Conservation (phyloP, 495 filamentous ascomycete species). For the Neurospora tetrasperma region DNA sequence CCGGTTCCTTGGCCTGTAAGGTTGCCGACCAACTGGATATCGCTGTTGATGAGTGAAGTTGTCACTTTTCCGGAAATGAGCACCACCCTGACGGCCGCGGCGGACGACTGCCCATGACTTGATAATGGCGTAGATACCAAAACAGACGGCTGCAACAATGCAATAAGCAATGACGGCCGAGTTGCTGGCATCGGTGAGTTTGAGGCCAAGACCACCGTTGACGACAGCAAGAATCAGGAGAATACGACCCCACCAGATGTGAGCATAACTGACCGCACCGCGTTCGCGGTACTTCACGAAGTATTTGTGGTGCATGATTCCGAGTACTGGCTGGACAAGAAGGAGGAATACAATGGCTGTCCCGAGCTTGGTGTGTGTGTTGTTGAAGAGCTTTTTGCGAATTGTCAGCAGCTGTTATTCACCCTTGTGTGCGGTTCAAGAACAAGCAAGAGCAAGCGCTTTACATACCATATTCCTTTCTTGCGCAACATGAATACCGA, state of each 20-base stretch:
- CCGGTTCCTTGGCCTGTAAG: not conserved
- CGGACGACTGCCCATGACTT: slow-evolving; percentile 11
- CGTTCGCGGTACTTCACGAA: slow-evolving; percentile 39
- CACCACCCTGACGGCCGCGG: not conserved
- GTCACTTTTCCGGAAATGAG: not conserved
- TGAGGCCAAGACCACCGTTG: slow-evolving; percentile 60
- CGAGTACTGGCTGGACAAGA: slow-evolving; percentile 55
- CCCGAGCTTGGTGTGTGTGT: slow-evolving; percentile 43
- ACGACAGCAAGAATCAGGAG: slow-evolving; percentile 55
- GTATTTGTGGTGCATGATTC: slow-evolving; percentile 52
- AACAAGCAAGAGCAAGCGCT: not conserved
- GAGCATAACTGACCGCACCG: slow-evolving; percentile 44
- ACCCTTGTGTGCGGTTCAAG: not conserved
- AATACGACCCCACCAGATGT: slow-evolving; percentile 61
- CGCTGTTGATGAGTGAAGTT: not conserved
- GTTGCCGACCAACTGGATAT: not conserved
- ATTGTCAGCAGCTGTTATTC: slow-evolving; percentile 3
- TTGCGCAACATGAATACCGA: slow-evolving; percentile 45
- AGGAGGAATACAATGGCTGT: slow-evolving; percentile 47
- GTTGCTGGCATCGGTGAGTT: slow-evolving; percentile 32
- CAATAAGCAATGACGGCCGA: slow-evolving; percentile 47
- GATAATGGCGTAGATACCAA: slow-evolving; percentile 29
- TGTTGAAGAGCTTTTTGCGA: slow-evolving; percentile 25
- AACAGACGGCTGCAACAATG: slow-evolving; percentile 47
- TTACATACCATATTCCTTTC: slow-evolving; percentile 28